phyloP scores from a whole-genome alignment of 352 stramenopile genomes.

The Pythium grandisporangium region DNA sequence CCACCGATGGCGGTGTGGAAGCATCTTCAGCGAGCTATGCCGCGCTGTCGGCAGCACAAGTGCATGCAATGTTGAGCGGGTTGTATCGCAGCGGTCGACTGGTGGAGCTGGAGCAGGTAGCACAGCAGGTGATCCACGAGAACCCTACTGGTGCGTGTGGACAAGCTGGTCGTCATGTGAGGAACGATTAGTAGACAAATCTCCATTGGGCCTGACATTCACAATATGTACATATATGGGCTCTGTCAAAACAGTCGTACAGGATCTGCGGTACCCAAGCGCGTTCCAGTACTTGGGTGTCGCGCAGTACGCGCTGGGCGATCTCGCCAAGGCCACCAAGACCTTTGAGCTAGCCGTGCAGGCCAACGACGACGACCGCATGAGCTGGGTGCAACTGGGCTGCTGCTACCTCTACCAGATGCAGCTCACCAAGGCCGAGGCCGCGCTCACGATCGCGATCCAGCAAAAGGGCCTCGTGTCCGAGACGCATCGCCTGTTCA shows the following conservation, averaged over 20 bases:
- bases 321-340: slow-evolving; percentile 38
- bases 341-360: slow-evolving; percentile 51
- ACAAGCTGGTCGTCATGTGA: too few species aligned
- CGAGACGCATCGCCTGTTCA: slow-evolving; percentile 39
- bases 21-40: too few species aligned
- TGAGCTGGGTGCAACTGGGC: slow-evolving; percentile 60
- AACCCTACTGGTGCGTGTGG: neutral
- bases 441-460: slow-evolving; percentile 38
- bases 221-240: too few species aligned
- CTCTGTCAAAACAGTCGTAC: slow-evolving; percentile 18
- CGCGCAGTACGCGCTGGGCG: slow-evolving; percentile 56
- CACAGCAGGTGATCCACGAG: neutral
- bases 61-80: neutral
- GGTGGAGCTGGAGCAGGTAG: neutral
- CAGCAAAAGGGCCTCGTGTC: slow-evolving; percentile 20
- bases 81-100: neutral
- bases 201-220: too few species aligned
- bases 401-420: slow-evolving; percentile 60
- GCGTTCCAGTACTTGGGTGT: slow-evolving; percentile 63
- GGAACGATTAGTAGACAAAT: too few species aligned
- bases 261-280: slow-evolving; percentile 25
- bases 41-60: neutral
- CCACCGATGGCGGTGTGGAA: too few species aligned
- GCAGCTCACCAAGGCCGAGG: slow-evolving; percentile 24
- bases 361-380: slow-evolving; percentile 30